Evolutionary conservation across 768 basidiomycete genomes (phyloP).

Genomic region (Auriculariales sp.): DNA sequence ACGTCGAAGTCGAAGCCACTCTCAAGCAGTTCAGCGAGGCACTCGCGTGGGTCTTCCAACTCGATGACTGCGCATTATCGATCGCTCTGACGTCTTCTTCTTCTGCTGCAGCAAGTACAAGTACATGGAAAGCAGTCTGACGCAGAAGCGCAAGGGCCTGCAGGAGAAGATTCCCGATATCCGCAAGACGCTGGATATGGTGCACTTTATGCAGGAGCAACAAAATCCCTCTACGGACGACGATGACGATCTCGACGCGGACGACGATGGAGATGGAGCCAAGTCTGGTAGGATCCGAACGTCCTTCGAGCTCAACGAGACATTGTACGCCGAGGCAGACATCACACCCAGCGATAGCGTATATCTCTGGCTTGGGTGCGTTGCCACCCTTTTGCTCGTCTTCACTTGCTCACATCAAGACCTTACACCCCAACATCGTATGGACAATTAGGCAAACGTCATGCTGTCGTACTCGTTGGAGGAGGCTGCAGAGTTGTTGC

Average conservation of each 20-base stretch:
- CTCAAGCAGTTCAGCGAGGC: conserved; percentile 82
- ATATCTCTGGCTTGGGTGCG: conserved; percentile 88
- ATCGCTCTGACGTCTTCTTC: conserved; percentile 2
- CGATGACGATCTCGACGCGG: conserved; percentile 33
- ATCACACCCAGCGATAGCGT: conserved; percentile 80
- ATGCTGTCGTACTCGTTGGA: conserved; percentile 89
- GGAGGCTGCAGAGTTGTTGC: conserved; percentile 59
- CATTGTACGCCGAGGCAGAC: conserved; percentile 83
- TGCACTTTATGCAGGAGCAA: conserved; percentile 61
- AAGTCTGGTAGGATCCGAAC: conserved; percentile 47
- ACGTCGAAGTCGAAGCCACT: conserved; percentile 62
- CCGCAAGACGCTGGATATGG: conserved; percentile 80
- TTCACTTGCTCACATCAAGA: background rate
- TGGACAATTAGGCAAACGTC: conserved; percentile 64
- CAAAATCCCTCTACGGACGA: conserved; percentile 42
- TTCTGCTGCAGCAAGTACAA: conserved; percentile 75
- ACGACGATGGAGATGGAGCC: conserved; percentile 24
- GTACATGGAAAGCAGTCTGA: conserved; percentile 86
- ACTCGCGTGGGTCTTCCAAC: conserved; percentile 55
- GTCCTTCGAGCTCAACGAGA: conserved; percentile 92
- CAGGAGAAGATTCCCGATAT: conserved; percentile 97
- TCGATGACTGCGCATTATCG: background rate
- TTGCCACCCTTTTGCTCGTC: conserved; percentile 6
- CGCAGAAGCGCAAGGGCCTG: conserved; percentile 61
- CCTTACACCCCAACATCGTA: background rate